phyloP scores from a whole-genome alignment of 352 stramenopile species.

The Phytophthora quininea region DNA sequence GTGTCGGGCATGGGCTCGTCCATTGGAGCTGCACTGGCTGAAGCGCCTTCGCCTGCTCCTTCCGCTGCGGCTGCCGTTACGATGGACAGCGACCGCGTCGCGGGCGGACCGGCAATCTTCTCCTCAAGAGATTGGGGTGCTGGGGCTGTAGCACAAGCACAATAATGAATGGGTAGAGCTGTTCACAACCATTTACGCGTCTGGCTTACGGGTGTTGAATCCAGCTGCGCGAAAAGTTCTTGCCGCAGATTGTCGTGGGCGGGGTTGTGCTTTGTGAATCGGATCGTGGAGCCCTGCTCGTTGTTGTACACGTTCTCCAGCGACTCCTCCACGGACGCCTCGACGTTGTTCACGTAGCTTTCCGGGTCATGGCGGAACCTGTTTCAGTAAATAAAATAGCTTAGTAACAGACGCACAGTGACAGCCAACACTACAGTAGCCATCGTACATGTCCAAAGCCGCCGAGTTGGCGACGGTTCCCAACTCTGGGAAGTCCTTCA shows the following conservation, averaged over 20 bases:
- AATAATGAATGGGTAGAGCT: not conserved
- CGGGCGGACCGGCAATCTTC: conserved; percentile 36
- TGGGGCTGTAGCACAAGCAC: conserved; percentile 14
- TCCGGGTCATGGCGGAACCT: conserved; percentile 86
- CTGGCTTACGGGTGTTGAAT: conserved; percentile 30
- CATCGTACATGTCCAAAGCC: conserved; percentile 82
- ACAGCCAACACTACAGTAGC: not conserved
- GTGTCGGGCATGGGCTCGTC: conserved; percentile 49
- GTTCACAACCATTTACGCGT: too few species aligned
- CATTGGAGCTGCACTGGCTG: conserved; percentile 11
- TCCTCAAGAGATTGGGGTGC: conserved; percentile 42
- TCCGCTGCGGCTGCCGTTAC: conserved; percentile 44
- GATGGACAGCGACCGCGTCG: conserved; percentile 43
- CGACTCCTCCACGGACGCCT: conserved; percentile 92
- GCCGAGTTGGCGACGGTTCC: conserved; percentile 78
- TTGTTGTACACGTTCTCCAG: conserved; percentile 94
- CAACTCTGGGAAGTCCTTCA: conserved; percentile 90
- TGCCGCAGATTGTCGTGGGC: conserved; percentile 80
- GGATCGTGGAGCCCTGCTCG: conserved; percentile 89
- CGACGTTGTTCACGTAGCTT: conserved; percentile 90
- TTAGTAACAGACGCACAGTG: not conserved
- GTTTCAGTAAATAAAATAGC: not conserved
- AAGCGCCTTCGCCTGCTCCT: conserved; percentile 23
- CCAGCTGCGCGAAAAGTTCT: conserved; percentile 82
- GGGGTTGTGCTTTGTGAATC: conserved; percentile 84